Conservation (phyloP, 345 rosid genomes). For the Euphorbia pulcherrima region DNA sequence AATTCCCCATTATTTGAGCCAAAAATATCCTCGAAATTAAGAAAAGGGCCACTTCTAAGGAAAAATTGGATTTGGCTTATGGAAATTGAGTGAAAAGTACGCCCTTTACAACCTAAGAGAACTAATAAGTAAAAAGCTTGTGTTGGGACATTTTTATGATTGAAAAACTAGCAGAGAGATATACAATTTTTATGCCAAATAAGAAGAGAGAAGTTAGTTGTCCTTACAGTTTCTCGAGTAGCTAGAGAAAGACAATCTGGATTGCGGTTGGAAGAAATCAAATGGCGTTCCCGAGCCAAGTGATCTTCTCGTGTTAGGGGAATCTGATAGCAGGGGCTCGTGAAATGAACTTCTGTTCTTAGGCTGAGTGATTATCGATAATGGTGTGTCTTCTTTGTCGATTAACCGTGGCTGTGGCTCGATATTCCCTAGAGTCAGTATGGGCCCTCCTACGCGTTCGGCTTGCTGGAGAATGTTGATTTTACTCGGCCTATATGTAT, state of each 20-base stretch:
- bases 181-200: slow-evolving; percentile 5
- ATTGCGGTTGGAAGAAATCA: slow-evolving; percentile 75
- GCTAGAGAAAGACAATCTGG: slow-evolving; percentile 50
- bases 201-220: slow-evolving; percentile 40
- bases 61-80: slow-evolving; percentile 1
- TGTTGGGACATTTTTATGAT: not conserved
- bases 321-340: slow-evolving; percentile 85
- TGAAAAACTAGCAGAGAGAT: slow-evolving; percentile 11
- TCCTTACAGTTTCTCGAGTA: slow-evolving; percentile 90
- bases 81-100: not conserved
- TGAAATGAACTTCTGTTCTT: slow-evolving; percentile 66
- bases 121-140: not conserved
- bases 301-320: slow-evolving; percentile 78
- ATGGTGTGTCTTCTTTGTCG: slow-evolving; percentile 62
- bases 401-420: slow-evolving; percentile 61
- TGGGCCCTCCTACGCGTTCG: slow-evolving; percentile 89
- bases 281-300: slow-evolving; percentile 71
- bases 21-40: not conserved
- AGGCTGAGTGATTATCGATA: slow-evolving; percentile 61
- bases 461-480: slow-evolving; percentile 93
- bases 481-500: slow-evolving; percentile 84
- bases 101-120: slow-evolving; percentile 9
- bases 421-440: slow-evolving; percentile 72
- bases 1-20: not conserved
- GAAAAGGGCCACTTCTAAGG: not conserved